Base-by-base conservation (phyloP, 495 filamentous ascomycete genomes). In the Aspergillus bertholletiae region DNA sequence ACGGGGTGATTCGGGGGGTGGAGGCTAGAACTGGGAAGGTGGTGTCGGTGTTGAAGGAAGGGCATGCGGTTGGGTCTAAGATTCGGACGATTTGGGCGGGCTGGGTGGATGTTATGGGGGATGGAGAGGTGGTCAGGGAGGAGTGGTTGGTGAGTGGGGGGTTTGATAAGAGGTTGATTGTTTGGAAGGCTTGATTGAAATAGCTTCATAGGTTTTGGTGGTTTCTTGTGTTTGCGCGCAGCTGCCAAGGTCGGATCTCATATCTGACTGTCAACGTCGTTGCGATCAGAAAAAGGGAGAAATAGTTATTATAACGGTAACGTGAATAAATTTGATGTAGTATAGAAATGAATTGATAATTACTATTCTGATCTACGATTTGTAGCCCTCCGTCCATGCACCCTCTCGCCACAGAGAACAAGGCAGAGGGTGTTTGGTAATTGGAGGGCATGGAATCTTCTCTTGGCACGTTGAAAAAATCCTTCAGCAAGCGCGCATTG, bases 401-500 rank as follows among this genome's bases (percentile, higher is more conserved):
- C 90, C 81, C 75, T 75, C 57, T 75, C 76, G 71, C 82, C 82
- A 84, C 76, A 55, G 76, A 64, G 65, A 56, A 74, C 78, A 79
- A 79, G 73, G 71, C 67, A 78, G 57, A 73, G 74, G 77, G 87
- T 90, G 90, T 89, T 96, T 94, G 92, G 89, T 96, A 96, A 92
- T 88, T 83, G 84, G 82, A 76, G 82, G 84, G 86, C 71, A 57
- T 69, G 64, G 61, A 58, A 63, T 63, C 77, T 75, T 68, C 68
- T 98, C 85, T 97, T 78, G 94, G 94, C 94, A 98, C 89, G 91
- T 86, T 64, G 24, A 86, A 76, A n/a, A 69, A 77, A 88, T 93
- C 94, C 94, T 97, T 97, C 93, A 97, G 89, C 88, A 85, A 67
- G 74, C 79, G 83, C 81, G 84, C 88, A 92, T 88, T 73, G 82